Conservation (phyloP, 2,329 filamentous ascomycete species). For the Curvularia lunata region DNA sequence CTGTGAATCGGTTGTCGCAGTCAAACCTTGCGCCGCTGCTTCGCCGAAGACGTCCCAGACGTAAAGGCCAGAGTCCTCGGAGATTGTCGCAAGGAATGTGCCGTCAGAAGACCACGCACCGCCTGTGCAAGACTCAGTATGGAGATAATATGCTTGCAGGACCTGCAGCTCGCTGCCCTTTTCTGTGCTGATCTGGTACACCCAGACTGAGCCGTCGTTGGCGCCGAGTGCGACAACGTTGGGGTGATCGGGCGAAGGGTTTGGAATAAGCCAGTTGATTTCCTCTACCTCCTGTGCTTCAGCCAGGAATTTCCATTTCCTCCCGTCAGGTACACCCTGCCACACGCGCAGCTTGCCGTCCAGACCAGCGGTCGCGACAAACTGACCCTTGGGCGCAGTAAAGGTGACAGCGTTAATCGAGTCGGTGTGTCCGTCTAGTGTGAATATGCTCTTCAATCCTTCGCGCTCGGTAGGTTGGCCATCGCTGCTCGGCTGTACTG, state of each 20-base stretch:
- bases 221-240: slow-evolving; percentile 89
- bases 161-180: slow-evolving; percentile 72
- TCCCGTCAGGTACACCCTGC: slow-evolving; percentile 58
- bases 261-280: slow-evolving; percentile 86
- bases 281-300: slow-evolving; percentile 91
- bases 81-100: slow-evolving; percentile 82
- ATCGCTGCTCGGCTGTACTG: slow-evolving; percentile 65
- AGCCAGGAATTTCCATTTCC: slow-evolving; percentile 70
- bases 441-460: slow-evolving; percentile 70
- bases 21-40: slow-evolving; percentile 69
- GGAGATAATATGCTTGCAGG: slow-evolving; percentile 89
- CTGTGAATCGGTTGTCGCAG: slow-evolving; percentile 62
- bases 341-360: slow-evolving; percentile 83
- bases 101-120: slow-evolving; percentile 92
- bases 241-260: slow-evolving; percentile 71
- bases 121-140: slow-evolving; percentile 84
- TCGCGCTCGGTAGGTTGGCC: slow-evolving; percentile 64
- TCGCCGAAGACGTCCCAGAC: slow-evolving; percentile 92
- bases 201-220: slow-evolving; percentile 91
- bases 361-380: slow-evolving; percentile 83
- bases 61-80: slow-evolving; percentile 85
- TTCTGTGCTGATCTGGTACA: slow-evolving; percentile 80
- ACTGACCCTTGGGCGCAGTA: slow-evolving; percentile 81
- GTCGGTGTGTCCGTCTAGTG: slow-evolving; percentile 88
- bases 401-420: slow-evolving; percentile 87